phyloP scores from a whole-genome alignment of 2,329 filamentous ascomycete species.

The Thelonectria blattea region DNA sequence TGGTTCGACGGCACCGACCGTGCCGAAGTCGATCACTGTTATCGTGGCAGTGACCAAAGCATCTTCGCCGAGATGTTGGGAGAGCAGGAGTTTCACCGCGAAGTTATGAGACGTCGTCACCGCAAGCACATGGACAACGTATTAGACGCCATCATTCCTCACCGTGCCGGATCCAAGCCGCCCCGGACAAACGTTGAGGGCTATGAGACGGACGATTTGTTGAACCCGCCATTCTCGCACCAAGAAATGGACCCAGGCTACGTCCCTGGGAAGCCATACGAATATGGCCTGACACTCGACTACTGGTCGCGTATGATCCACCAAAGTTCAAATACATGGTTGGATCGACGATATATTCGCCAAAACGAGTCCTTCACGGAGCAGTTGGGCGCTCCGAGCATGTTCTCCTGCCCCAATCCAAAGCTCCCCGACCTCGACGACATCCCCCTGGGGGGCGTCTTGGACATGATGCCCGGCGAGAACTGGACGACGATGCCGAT shows the following conservation, averaged over 20 bases:
- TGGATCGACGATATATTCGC: conserved; percentile 35
- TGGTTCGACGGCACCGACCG: conserved; percentile 25
- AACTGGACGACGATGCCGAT: conserved; percentile 37
- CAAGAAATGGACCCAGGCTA: conserved; percentile 28
- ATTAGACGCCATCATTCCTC: conserved; percentile 30
- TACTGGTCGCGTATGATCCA: conserved; percentile 38
- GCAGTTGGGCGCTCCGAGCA: conserved; percentile 30
- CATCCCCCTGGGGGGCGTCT: conserved; percentile 14
- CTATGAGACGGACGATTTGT: conserved; percentile 25
- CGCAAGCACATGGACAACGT: conserved; percentile 26
- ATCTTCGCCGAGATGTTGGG: conserved; percentile 40
- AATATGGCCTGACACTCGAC: conserved; percentile 39
- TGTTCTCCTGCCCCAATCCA: conserved; percentile 29
- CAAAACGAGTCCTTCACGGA: conserved; percentile 26
- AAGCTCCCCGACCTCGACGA: conserved; percentile 26
- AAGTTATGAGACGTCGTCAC: conserved; percentile 38
- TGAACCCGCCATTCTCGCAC: conserved; percentile 37
- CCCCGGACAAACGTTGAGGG: conserved; percentile 24
- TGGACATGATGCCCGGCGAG: conserved; percentile 15
- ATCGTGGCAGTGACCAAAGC: conserved; percentile 38
- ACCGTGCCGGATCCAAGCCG: conserved; percentile 31
- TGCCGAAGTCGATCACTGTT: conserved; percentile 25
- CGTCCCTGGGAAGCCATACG: conserved; percentile 28
- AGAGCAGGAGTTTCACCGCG: conserved; percentile 40
- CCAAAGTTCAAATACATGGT: conserved; percentile 34